A percentile compares a stretch with the other conserved stretches of the same genome.
phyloP scores from a whole-genome alignment of 371 early-diverging fungal species.

The Catenaria anguillulae region DNA sequence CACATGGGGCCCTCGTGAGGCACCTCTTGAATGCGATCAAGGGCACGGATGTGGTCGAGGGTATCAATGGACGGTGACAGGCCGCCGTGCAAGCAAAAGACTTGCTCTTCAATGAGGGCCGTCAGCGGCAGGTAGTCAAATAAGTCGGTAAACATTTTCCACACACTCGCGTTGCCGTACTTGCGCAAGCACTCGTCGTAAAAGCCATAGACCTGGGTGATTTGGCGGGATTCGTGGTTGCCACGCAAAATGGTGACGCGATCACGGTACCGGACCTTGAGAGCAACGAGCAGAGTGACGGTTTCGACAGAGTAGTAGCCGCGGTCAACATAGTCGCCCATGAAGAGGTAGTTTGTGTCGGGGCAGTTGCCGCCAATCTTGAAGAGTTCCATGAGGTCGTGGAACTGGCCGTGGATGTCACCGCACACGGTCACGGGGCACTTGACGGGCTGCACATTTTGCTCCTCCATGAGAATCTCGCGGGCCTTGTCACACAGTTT shows the following conservation, averaged over 20 bases:
- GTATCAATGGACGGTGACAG: slow-evolving; percentile 94
- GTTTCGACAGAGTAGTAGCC: slow-evolving; percentile 99
- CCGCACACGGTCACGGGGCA: slow-evolving; percentile 98
- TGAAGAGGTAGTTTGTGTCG: slow-evolving; percentile 97
- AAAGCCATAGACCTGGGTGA: slow-evolving; percentile 99
- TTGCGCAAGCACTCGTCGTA: slow-evolving; percentile 99
- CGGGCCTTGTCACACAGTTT: slow-evolving; percentile 79
- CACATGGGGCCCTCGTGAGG: slow-evolving; percentile 98
- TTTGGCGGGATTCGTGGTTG: slow-evolving; percentile 98
- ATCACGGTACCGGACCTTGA: slow-evolving; percentile 91
- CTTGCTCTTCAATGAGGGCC: slow-evolving; percentile 84
- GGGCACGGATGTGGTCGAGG: slow-evolving; percentile 89
- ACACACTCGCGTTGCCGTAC: slow-evolving; percentile 96
- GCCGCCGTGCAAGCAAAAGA: slow-evolving; percentile 98
- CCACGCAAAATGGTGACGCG: slow-evolving; percentile 96
- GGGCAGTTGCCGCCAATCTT: slow-evolving; percentile 95
- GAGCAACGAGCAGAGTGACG: slow-evolving; percentile 86
- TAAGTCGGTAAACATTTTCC: slow-evolving; percentile 97
- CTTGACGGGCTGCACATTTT: slow-evolving; percentile 86
- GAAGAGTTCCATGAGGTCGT: slow-evolving; percentile 96
- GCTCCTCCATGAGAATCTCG: slow-evolving; percentile 88
- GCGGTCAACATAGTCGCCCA: slow-evolving; percentile 99
- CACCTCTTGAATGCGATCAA: slow-evolving; percentile 96
- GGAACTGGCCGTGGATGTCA: slow-evolving; percentile 99
- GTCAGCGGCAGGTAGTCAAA: slow-evolving; percentile 98